Evolutionary conservation across 2,329 filamentous ascomycete genomes (phyloP).

Genomic region (Talaromyces sp.): DNA sequence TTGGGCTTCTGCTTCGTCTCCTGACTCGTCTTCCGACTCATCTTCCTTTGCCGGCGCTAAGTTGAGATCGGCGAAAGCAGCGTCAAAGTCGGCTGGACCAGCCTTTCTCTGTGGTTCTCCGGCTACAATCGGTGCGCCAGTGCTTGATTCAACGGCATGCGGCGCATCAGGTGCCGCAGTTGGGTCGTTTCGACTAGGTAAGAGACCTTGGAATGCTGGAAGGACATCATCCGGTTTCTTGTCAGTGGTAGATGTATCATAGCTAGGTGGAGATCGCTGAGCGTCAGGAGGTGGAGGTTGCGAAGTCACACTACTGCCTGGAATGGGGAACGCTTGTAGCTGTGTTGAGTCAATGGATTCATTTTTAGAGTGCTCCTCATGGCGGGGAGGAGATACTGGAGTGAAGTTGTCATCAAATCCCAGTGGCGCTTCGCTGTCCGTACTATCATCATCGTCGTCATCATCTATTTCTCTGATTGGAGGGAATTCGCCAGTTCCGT

Average conservation of each 20-base stretch:
- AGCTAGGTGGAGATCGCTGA: conserved; percentile 52
- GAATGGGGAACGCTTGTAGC: conserved; percentile 34
- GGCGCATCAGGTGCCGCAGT: conserved; percentile 35
- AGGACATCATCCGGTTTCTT: conserved; percentile 28
- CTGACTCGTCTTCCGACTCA: conserved; percentile 57
- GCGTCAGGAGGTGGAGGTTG: conserved; percentile 50
- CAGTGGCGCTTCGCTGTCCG: conserved; percentile 57
- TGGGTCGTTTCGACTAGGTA: conserved; percentile 37
- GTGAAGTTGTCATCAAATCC: conserved; percentile 94
- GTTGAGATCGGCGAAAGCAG: conserved; percentile 42
- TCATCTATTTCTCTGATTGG: conserved; percentile 74
- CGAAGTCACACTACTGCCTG: conserved; percentile 32
- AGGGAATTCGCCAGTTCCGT: conserved; percentile 66
- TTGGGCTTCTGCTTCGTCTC: conserved; percentile 24
- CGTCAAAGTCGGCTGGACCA: conserved; percentile 42
- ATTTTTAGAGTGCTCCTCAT: conserved; percentile 24
- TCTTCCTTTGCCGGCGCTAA: conserved; percentile 42
- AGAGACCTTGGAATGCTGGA: conserved; percentile 36
- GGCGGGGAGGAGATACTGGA: conserved; percentile 48
- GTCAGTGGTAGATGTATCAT: conserved; percentile 26
- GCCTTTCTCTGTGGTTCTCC: conserved; percentile 33
- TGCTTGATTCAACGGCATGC: conserved; percentile 34
- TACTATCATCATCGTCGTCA: conserved; percentile 70
- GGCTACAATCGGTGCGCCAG: conserved; percentile 33
- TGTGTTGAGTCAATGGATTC: conserved; percentile 35